Base-by-base conservation (phyloP, 345 rosid species). In the Citrus trifoliata region DNA sequence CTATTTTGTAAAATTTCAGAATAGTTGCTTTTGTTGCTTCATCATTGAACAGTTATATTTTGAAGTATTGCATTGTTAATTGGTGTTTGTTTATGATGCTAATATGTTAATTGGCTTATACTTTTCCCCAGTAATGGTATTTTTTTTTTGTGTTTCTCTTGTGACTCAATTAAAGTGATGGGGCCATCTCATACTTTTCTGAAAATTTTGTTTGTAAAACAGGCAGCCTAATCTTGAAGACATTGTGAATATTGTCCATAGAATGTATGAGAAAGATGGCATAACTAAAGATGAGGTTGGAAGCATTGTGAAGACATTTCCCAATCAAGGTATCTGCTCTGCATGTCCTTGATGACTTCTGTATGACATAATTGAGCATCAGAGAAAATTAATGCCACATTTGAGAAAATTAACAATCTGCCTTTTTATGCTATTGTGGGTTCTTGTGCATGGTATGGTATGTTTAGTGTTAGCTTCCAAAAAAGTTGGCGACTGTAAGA, bases 211-310 rank as follows among this genome's bases (percentile, higher is more conserved):
- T 71, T 64, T 83, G 76, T 88, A 71, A 63, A 75, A 78, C 90
- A 95, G 98, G 97, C 99, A 92, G 87, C 99, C 99, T 82, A 91
- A 83, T 65, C 91, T 75, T 40, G 98, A 92, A 69, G 99, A 95
- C 79, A 90, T 93, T 4, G 86, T 92, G 56, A 95, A 93, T 81
- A 90, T 93, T 87, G 98, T 95, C 74, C 74, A 85, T 73, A 91
- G 95, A 89, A 95, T 89, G 93, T 95, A 92, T 63, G 91, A 91
- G 86, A 90, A 91, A 83, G 99, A 95, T 80, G 97, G 96, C 71
- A 88, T 95, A 78, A 86, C 91, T 2, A 82, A 76, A 79, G 87
- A 88, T 55, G 94, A 91, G 80, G 92, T 93, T 81, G 81, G 67
- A 42, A 85, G 84, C 81, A 85, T 95, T 75, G 98, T 93, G 62